Percentiles rank a stretch among this genome's conserved stretches.
phyloP scores from a whole-genome alignment of 495 filamentous ascomycete species.

The Penicillium cataractarum region DNA sequence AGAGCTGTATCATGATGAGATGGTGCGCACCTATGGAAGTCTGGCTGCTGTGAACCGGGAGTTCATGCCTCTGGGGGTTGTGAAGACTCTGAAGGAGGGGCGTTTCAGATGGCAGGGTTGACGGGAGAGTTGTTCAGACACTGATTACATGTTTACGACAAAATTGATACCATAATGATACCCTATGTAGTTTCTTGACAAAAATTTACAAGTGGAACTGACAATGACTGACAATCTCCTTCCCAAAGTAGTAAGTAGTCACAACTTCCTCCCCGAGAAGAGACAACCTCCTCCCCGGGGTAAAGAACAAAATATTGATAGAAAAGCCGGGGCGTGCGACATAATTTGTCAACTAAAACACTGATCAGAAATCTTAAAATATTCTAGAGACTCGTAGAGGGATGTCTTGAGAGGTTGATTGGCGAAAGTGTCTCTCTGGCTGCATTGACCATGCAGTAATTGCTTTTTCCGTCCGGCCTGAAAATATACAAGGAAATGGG shows the following conservation, averaged over 20 bases:
- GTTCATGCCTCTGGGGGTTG: conserved; percentile 65
- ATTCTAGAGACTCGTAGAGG: neutral
- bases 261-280: neutral
- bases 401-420: neutral
- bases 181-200: neutral
- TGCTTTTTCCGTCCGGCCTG: neutral
- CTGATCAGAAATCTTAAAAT: neutral
- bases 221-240: neutral
- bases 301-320: too few relatives aligned
- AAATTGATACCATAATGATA: neutral
- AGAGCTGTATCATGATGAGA: conserved; percentile 60
- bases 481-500: neutral
- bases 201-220: neutral
- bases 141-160: neutral
- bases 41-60: conserved; percentile 64
- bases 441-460: neutral
- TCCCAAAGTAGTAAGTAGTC: too few relatives aligned
- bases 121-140: neutral
- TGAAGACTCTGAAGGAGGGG: conserved; percentile 62
- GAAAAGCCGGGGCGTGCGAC: neutral
- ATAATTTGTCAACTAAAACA: neutral
- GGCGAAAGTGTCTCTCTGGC: neutral
- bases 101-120: conserved; percentile 62
- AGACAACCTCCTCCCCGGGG: too few relatives aligned
- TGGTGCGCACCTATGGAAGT: conserved; percentile 62